Evolutionary conservation across 192 early-diverging fungal species (phyloP), one percentile per base, ranked within the genome.

Genomic region (Podila verticillata): DNA sequence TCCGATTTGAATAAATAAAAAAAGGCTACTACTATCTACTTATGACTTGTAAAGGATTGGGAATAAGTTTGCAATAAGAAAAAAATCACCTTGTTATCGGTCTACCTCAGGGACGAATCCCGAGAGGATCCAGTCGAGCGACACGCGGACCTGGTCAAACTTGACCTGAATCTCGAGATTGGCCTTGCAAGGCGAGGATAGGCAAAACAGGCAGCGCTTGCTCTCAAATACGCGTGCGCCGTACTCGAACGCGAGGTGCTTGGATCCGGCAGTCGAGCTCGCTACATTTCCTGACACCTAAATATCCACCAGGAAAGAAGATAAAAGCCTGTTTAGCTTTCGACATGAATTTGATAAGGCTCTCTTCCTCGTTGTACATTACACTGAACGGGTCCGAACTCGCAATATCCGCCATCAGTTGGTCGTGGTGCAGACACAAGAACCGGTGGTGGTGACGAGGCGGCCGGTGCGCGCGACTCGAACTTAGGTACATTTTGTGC

Each of bases 121-220:
- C 13, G 75, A 79, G 13, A 79, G 65, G 8, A 79, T 62, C 75
- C 75, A 79, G 29, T 79, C 75, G 28, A 79, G 75, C 5, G 75
- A 79, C n/a, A 79, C 69, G 17, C 69, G 64, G 39, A 79, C 22
- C 35, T 79, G 29, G 5, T 47, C 35, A 44, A 79, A 66, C 26
- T 63, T 60, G 59, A 79, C 48, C 60, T 72, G 68, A 7, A 79
- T 67, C 60, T 79, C 75, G 6, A 79, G 49, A 31, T 66, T 72
- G 59, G 75, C 75, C 34, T 67, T 71, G 44, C 75, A 79, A n/a
- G 69, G 69, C 0, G 75, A 63, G 3, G 63, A 62, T 7, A 79
- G 68, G 48, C 75, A 79, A 49, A 67, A 79, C 22, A 71, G 64
- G 22, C 75, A 79, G 13, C 69, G 68, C 28, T 72, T 71, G 58